Evolutionary conservation across 805 yeast species (phyloP).

Genomic region (Spathaspora gorwiae): DNA sequence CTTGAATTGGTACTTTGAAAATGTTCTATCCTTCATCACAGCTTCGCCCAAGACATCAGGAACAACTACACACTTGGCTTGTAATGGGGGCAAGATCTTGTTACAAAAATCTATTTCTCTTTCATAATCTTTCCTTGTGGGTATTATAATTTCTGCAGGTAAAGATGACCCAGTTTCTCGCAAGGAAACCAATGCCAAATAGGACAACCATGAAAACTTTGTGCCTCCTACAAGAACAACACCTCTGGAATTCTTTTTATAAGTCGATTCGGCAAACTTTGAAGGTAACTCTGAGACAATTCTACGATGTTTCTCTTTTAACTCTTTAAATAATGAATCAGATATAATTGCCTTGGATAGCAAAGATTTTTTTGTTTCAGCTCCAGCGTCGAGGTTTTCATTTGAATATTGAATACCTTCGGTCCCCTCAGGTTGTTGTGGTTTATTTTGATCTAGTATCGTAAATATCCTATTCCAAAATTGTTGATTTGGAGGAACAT

Average conservation of each 20-base stretch:
- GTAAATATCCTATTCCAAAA: conserved; percentile 27
- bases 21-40: conserved; percentile 35
- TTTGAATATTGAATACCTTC: conserved; percentile 15
- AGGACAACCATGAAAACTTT: conserved; percentile 32
- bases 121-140: conserved; percentile 28
- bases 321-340: conserved; percentile 17
- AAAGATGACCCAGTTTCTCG: conserved; percentile 35
- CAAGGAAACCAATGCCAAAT: conserved; percentile 25
- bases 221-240: conserved; percentile 34
- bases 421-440: not conserved
- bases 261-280: conserved; percentile 14
- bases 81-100: conserved; percentile 52
- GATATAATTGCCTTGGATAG: conserved; percentile 22
- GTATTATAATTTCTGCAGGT: conserved; percentile 38
- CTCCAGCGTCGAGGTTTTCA: conserved; percentile 15
- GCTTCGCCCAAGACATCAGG: conserved; percentile 48
- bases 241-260: conserved; percentile 22
- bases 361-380: conserved; percentile 20
- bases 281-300: conserved; percentile 20
- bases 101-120: conserved; percentile 45
- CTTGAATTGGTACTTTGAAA: conserved; percentile 67
- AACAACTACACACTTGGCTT: conserved; percentile 62
- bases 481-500: conserved; percentile 11
- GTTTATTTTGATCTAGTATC: conserved; percentile 16
- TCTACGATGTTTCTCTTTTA: conserved; percentile 17